Evolutionary conservation across 352 stramenopile genomes (phyloP), one percentile per base, ranked within the genome.

Genomic region (Globisporangium spiculum): DNA sequence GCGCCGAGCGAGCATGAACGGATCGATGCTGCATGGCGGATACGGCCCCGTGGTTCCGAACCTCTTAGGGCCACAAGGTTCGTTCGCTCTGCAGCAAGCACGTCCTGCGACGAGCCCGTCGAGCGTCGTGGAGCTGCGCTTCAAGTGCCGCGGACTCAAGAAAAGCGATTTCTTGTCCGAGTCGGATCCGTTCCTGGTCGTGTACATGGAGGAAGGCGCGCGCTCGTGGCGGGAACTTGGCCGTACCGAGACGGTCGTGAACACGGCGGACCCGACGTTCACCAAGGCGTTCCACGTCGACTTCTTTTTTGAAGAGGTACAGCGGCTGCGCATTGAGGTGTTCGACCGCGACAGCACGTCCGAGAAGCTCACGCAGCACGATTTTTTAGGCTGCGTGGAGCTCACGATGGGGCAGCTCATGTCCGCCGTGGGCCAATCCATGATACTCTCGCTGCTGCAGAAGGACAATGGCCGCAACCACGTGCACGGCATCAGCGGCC

Each of bases 291-390:
- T 96, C 53, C 74, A 92, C 60, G 34, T 92, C 26, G 84, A 91
- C 60, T 93, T 87, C 62, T 90, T 88, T 67, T 93, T 93, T 64
- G 85, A 93, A 65, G 88, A 96, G 36, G 80, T 95, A 1, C 88
- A 96, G 75, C 79, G 81, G 12, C 67, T 96, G 44, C 73, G 84
- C 24, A 71, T 96, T 12, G 88, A 96, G 41, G 81, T 92, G 0
- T 96, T 91, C 70, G 86, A 96, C 72, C 80, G 86, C 22, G 85
- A 94, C 73, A 86, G 81, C 63, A 57, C 62, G 24, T 94, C 83
- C 0, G 81, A 91, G 32, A 79, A 72, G 66, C 73, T 93, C 18
- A 77, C 70, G 4, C 73, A 73, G 10, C 84, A 93, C 62, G 84
- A 93, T 67, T 93, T 93, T 60, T 66, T 93, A 2, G 84, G 84